Evolutionary conservation across 345 rosid genomes (phyloP).

Genomic region (Cardiospermum halicacabum): DNA sequence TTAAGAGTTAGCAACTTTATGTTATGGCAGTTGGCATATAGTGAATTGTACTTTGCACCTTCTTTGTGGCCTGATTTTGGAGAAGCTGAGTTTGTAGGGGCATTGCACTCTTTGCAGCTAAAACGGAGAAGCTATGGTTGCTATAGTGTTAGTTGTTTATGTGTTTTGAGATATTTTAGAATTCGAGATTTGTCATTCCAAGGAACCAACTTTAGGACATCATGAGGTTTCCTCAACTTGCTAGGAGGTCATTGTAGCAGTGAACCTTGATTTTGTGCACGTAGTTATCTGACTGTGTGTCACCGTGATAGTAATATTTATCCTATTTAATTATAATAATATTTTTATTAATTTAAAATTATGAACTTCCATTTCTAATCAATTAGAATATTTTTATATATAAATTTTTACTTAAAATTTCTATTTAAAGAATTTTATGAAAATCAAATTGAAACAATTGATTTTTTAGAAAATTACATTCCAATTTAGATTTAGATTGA

Average conservation of each 20-base stretch:
- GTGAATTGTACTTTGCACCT: conserved; percentile 22
- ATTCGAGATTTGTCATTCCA: no score
- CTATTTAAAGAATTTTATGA: no score
- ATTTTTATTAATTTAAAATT: no score
- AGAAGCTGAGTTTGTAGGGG: conserved; percentile 26
- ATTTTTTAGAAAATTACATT: no score
- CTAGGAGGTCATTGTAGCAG: background rate
- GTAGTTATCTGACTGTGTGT: background rate
- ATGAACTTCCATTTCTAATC: no score
- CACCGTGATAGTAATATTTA: no score
- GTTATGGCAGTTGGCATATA: conserved; percentile 29
- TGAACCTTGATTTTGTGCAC: conserved; percentile 1
- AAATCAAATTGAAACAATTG: no score
- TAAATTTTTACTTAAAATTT: no score
- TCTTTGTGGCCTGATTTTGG: conserved; percentile 28
- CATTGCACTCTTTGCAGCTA: conserved; percentile 20
- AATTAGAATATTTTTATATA: no score
- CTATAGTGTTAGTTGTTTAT: background rate
- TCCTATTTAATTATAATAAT: no score
- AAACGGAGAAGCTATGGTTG: conserved; percentile 16
- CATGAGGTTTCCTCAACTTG: background rate
- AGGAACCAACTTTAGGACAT: background rate
- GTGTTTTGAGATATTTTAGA: background rate
- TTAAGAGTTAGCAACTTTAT: conserved; percentile 25
- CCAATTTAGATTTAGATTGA: no score